Evolutionary conservation across 2,329 filamentous ascomycete species (phyloP), one percentile per base, ranked within the genome.

Genomic region (Ceratocystiopsis minuta): DNA sequence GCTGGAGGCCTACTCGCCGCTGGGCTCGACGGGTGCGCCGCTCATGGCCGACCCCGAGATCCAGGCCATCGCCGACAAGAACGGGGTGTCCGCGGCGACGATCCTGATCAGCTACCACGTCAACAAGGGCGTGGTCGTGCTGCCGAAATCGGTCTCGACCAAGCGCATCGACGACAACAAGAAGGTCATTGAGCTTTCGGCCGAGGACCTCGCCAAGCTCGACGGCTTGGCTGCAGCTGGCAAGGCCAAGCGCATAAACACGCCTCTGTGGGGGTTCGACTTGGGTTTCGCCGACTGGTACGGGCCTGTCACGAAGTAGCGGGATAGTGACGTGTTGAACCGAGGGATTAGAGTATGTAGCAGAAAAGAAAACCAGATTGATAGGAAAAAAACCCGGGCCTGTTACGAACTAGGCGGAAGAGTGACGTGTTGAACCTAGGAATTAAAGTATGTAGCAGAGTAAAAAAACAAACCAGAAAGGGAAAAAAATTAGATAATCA

Each of bases 91-190:
- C 2, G 62, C 77, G 12, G 73, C 72, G 4, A 73, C 78, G 57
- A 67, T 75, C 16, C 59, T 78, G 43, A 70, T 77, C 46, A 71
- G 71, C 36, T 81, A 77, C 76, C 78, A 75, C 42, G 57, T 80
- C 36, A 67, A 68, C 43, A 67, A 77, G 41, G 76, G 77, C 45
- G 80, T 79, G 54, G 67, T 72, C 34, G 77, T 80, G 34, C 63
- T 82, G 45, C 76, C 77, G 51, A 82, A 82, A 70, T 78, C 73
- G 60, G 75, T 73, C 38, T 80, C 73, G 16, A 73, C 73, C 10
- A 66, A 63, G 40, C 67, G 77, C 36, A 81, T 81, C 51, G 67
- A 72, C 55, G 78, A 72, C 61, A 84, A 85, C 61, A 60, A 66
- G 49, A 50, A 63, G 55, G 16, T 46, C 15, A 17, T 43, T 10